Evolutionary conservation across 768 basidiomycete genomes (phyloP), one percentile per base, ranked within the genome.

Genomic region (Lepiota brunneoincarnata): DNA sequence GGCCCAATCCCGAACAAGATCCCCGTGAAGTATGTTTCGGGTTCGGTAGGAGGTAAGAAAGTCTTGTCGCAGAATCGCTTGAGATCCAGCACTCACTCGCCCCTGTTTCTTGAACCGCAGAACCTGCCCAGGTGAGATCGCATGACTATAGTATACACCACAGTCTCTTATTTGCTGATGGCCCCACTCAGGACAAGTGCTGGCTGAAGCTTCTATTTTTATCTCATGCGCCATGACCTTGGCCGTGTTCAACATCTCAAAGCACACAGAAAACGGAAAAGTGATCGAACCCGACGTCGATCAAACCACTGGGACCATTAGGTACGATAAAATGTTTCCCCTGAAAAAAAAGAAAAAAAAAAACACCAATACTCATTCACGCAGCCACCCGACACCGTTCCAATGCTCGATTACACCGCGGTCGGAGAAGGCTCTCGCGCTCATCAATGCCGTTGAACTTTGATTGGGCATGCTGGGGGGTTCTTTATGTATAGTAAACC

Each of bases 21-120:
- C 77, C 81, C 15, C 72, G 72, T 17, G 63, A 65, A 4, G 61
- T 75, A 37, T 76, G 73, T 46, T 84, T 82, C 55, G 82, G 82
- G 3, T 84, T 81, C 48, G 82, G 80, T 26, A 65, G 82, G 61
- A 74, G 82, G 72, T 65, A 37, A 45, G 57, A 24, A 42, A 34
- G 9, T 15, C 24, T 35, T 39, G n/a, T n/a, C n/a, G n/a, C n/a
- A n/a, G n/a, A n/a, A n/a, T n/a, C n/a, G n/a, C n/a, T n/a, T n/a
- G n/a, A n/a, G n/a, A 20, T 42, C 15, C 38, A 28, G n/a, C 39
- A 38, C 18, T 49, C 6, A 47, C 23, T 40, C 9, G 18, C 54
- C 55, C 26, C 42, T 10, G 0, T 18, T 23, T 24, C 49, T 40
- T 45, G 45, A n/a, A 20, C n/a, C 26, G 41, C 36, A 69, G 72